Percentiles rank a stretch among this genome's conserved stretches.
phyloP scores from a whole-genome alignment of 345 rosid genomes.

The Salix suchowensis region DNA sequence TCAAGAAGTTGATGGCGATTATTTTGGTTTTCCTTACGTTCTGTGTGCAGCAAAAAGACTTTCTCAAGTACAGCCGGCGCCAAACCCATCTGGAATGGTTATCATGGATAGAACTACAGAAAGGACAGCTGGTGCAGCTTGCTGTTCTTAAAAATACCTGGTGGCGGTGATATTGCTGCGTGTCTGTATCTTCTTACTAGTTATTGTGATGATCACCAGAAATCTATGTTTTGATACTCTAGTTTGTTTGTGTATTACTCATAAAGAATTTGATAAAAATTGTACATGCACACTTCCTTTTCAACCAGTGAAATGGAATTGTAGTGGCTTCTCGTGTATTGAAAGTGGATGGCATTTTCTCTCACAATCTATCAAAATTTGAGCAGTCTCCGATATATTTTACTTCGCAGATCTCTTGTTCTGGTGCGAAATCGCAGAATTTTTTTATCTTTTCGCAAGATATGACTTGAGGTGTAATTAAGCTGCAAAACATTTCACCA shows the following conservation, averaged over 20 bases:
- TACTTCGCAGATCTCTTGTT: background rate
- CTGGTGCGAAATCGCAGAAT: background rate
- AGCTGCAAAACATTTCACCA: background rate
- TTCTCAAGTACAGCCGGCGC: constrained; percentile 82
- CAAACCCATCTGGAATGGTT: constrained; percentile 84
- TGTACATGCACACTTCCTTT: constrained; percentile 28
- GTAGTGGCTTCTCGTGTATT: constrained; percentile 27
- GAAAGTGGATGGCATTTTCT: background rate
- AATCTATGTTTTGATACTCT: background rate
- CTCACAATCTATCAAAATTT: background rate
- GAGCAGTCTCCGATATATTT: background rate
- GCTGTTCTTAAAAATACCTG: constrained; percentile 52
- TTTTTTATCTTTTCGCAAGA: background rate
- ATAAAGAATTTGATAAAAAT: background rate
- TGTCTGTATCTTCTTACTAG: constrained; percentile 23
- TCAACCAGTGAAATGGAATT: constrained; percentile 13
- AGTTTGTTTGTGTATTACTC: constrained; percentile 9
- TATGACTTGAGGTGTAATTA: background rate
- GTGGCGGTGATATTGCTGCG: background rate
- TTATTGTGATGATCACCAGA: constrained; percentile 19
- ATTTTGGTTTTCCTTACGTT: background rate
- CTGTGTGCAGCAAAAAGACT: constrained; percentile 63
- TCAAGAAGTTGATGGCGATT: background rate
- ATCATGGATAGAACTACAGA: constrained; percentile 73
- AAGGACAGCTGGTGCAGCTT: constrained; percentile 62